These are phyloP conservation scores for Sisymbrium altissimum DNA, from an alignment of 345 rosid genomes.

Conservation along the genomic window DNA sequence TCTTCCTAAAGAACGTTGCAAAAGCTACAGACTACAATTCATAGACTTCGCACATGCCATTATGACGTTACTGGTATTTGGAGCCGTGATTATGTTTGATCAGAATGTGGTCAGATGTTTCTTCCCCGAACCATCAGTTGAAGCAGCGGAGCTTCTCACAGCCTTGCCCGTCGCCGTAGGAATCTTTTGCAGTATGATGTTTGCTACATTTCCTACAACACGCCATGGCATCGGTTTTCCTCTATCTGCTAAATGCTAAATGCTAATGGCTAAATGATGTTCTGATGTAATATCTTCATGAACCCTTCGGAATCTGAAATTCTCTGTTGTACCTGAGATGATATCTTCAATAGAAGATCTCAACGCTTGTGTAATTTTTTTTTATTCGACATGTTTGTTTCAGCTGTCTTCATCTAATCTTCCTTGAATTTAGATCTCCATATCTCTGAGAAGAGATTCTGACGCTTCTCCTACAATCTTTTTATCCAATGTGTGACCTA, in stretches of 20 bases:
- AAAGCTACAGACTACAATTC: constrained; percentile 45
- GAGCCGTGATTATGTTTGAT: constrained; percentile 68
- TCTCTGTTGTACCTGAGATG: background rate
- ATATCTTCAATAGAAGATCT: background rate
- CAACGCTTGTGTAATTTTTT: background rate
- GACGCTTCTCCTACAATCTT: constrained; percentile 31
- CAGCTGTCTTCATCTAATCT: constrained; percentile 21
- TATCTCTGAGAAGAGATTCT: constrained; percentile 31
- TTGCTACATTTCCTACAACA: constrained; percentile 67
- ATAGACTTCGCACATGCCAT: constrained; percentile 73
- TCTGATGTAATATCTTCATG: background rate
- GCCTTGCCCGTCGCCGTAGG: constrained; percentile 75
- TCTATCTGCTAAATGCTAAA: constrained; percentile 1
- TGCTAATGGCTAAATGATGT: background rate
- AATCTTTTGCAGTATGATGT: constrained; percentile 68
- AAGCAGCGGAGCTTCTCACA: constrained; percentile 58
- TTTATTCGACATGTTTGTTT: background rate
- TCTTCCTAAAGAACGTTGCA: constrained; percentile 49
- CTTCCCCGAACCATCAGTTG: constrained; percentile 60
- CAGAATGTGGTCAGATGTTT: constrained; percentile 66
- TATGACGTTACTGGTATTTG: constrained; percentile 73
- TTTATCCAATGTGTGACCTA: constrained; percentile 46
- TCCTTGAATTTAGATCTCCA: constrained; percentile 21
- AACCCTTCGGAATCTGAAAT: background rate
- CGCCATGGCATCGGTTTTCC: constrained; percentile 94